Evolutionary conservation across 2,329 filamentous ascomycete species (phyloP).

Genomic region (Clarireedia paspali): DNA sequence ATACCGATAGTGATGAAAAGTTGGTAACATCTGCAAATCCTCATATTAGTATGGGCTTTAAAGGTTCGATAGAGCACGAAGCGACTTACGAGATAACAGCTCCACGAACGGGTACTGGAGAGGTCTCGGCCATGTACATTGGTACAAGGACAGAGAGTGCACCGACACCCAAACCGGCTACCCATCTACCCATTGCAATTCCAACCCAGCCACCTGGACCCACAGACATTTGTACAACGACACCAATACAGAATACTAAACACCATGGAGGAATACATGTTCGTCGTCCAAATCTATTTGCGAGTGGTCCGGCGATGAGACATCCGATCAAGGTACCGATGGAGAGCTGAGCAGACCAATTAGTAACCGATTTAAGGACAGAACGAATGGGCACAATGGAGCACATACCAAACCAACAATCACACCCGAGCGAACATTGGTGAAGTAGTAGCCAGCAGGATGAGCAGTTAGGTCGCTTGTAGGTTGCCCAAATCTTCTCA

Average conservation of each 20-base stretch:
- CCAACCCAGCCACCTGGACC: constrained; percentile 54
- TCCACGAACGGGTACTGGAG: constrained; percentile 55
- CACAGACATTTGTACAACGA: constrained; percentile 55
- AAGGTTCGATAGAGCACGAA: too few relatives aligned
- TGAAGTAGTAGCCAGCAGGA: constrained; percentile 36
- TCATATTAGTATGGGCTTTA: constrained; percentile 16
- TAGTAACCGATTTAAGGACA: neutral
- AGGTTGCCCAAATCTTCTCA: constrained; percentile 42
- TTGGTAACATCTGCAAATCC: constrained; percentile 49
- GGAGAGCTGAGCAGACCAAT: constrained; percentile 44
- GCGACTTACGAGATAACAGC: constrained; percentile 46
- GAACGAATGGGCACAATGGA: neutral
- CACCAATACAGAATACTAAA: constrained; percentile 54
- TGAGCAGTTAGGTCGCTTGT: constrained; percentile 17
- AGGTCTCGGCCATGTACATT: constrained; percentile 59
- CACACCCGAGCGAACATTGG: constrained; percentile 52
- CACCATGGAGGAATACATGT: constrained; percentile 47
- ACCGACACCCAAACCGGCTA: constrained; percentile 61
- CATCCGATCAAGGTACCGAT: constrained; percentile 73
- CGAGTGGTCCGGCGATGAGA: constrained; percentile 64
- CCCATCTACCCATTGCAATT: constrained; percentile 52
- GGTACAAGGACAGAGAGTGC: constrained; percentile 58
- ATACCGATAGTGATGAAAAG: constrained; percentile 68
- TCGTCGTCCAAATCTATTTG: constrained; percentile 54
- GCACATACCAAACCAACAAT: constrained; percentile 45